phyloP scores from a whole-genome alignment of 345 rosid species.

The Linum usitatissimum region DNA sequence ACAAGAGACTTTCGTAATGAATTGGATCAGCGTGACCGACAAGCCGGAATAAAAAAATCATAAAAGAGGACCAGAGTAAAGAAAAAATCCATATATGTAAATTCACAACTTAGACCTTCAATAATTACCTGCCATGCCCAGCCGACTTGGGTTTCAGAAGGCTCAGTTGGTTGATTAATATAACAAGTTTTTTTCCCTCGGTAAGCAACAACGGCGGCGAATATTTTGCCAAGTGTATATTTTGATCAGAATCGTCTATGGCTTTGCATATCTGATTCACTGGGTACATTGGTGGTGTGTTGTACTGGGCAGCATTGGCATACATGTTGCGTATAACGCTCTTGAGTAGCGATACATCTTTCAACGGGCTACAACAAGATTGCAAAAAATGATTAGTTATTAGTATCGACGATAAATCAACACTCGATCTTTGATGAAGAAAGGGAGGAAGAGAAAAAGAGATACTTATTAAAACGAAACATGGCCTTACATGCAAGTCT shows the following conservation, averaged over 20 bases:
- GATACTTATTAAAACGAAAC: too few species aligned
- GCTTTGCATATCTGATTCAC: slow-evolving; percentile 30
- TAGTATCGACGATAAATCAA: not conserved
- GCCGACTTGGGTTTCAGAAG: slow-evolving; percentile 10
- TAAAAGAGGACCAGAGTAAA: not conserved
- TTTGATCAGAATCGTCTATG: slow-evolving; percentile 13
- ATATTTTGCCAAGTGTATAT: slow-evolving; percentile 15
- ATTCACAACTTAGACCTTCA: not conserved
- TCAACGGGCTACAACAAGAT: slow-evolving; percentile 19
- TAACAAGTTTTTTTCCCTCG: slow-evolving; percentile 13
- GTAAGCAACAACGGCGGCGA: slow-evolving; percentile 21
- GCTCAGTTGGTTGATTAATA: slow-evolving; percentile 10
- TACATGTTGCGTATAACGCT: slow-evolving; percentile 15
- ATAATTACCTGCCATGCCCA: slow-evolving; percentile 46
- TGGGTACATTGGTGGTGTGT: slow-evolving; percentile 16
- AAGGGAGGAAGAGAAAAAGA: too few species aligned
- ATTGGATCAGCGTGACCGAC: too few species aligned
- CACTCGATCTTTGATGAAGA: too few species aligned
- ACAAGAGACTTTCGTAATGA: too few species aligned
- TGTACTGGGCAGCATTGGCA: slow-evolving; percentile 33
- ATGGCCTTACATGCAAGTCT: slow-evolving; percentile 19
- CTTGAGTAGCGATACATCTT: slow-evolving; percentile 20
- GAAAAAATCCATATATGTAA: not conserved
- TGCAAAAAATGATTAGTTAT: not conserved
- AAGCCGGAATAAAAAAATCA: not conserved